Evolutionary conservation across 2,329 filamentous ascomycete genomes (phyloP).

Genomic region (Fusarium sp.): DNA sequence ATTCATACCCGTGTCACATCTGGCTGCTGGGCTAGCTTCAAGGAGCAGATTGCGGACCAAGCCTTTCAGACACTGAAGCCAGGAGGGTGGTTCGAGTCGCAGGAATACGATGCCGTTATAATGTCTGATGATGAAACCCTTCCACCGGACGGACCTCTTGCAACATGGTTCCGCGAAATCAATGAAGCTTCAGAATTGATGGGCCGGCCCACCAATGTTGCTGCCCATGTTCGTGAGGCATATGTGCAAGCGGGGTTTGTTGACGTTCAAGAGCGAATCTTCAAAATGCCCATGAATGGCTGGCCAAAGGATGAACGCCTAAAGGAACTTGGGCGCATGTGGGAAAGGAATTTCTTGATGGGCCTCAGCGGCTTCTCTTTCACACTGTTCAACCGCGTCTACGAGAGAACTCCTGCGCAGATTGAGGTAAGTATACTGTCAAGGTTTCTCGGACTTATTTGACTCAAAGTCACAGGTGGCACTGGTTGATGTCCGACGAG

Average conservation of each 20-base stretch:
- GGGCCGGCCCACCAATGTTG: slow-evolving; percentile 52
- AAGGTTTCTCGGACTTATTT: not conserved
- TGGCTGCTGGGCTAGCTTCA: slow-evolving; percentile 62
- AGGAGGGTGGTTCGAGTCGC: slow-evolving; percentile 66
- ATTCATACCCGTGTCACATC: slow-evolving; percentile 63
- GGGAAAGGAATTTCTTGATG: slow-evolving; percentile 56
- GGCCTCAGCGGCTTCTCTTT: slow-evolving; percentile 59
- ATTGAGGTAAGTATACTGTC: slow-evolving; percentile 56
- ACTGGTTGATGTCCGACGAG: slow-evolving; percentile 60
- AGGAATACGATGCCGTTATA: slow-evolving; percentile 56
- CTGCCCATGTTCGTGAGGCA: slow-evolving; percentile 48
- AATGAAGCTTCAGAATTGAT: slow-evolving; percentile 51
- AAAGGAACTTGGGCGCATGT: slow-evolving; percentile 57
- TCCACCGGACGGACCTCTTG: slow-evolving; percentile 50
- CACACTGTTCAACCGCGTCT: slow-evolving; percentile 53
- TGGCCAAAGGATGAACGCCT: slow-evolving; percentile 61
- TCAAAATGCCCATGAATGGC: slow-evolving; percentile 64
- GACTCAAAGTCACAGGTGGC: slow-evolving; percentile 52
- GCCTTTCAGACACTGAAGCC: slow-evolving; percentile 61
- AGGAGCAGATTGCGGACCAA: slow-evolving; percentile 61
- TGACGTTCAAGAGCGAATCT: slow-evolving; percentile 62
- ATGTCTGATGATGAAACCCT: slow-evolving; percentile 60
- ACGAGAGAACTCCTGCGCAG: slow-evolving; percentile 55
- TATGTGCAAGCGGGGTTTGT: slow-evolving; percentile 64
- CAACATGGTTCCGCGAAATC: slow-evolving; percentile 55